Percentiles rank a stretch among this genome's conserved stretches.
phyloP scores from a whole-genome alignment of 208 protist species.

The Wallacemonas collosoma region DNA sequence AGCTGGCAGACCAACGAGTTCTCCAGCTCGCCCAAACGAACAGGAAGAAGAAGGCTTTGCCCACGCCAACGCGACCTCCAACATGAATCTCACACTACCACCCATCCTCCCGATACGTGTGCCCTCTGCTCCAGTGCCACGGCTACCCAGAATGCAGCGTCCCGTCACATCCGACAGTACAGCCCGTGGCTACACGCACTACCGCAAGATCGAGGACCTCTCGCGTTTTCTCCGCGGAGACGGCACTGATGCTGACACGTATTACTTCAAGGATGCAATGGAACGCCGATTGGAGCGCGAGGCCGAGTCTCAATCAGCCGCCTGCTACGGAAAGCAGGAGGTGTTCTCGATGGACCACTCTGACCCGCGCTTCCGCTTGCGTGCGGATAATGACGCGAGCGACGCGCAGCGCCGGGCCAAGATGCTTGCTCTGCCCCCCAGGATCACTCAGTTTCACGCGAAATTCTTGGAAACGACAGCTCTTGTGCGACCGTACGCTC shows the following conservation, averaged over 20 bases:
- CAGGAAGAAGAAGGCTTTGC: background rate
- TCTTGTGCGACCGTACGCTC: constrained; percentile 49
- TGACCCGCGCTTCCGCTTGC: constrained; percentile 28
- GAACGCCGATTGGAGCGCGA: constrained; percentile 23
- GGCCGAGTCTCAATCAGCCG: background rate
- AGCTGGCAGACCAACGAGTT: background rate
- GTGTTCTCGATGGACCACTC: constrained; percentile 12
- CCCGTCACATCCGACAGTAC: background rate
- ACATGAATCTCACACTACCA: background rate
- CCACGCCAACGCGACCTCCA: background rate
- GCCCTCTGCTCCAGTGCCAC: background rate
- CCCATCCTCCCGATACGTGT: background rate
- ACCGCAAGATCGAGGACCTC: constrained; percentile 37
- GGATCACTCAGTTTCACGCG: constrained; percentile 17
- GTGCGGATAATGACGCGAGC: background rate
- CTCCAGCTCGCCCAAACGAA: too few relatives aligned
- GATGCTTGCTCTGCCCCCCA: background rate
- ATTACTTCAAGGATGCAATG: constrained; percentile 42
- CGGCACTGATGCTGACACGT: constrained; percentile 14
- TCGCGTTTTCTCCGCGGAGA: constrained; percentile 21
- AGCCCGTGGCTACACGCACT: constrained; percentile 12
- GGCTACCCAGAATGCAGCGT: background rate
- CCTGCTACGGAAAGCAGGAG: constrained; percentile 1
- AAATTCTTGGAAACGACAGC: constrained; percentile 31
- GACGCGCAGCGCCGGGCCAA: constrained; percentile 11